Conservation (phyloP, 225 moss, liverwort and hornwort genomes). For the Asterella californica region DNA sequence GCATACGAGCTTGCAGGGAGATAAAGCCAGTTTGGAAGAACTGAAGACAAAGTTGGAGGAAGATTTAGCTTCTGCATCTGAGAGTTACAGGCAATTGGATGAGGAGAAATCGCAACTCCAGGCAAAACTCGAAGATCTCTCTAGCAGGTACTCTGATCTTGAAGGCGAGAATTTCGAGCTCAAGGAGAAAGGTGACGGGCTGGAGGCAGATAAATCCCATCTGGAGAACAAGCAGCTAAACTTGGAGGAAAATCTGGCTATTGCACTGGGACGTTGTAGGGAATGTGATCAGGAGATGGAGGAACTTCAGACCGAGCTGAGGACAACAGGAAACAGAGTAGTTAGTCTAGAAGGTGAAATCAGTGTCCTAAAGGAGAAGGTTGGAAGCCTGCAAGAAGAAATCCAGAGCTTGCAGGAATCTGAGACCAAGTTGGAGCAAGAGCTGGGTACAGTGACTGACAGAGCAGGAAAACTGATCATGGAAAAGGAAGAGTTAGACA, state of each 20-base stretch:
- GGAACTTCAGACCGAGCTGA: slow-evolving; percentile 9
- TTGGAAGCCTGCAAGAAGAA: slow-evolving; percentile 7
- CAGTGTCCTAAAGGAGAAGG: background rate
- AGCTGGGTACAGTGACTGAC: slow-evolving; percentile 1
- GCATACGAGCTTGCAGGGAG: background rate
- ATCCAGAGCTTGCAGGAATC: background rate
- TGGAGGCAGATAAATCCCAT: slow-evolving; percentile 1
- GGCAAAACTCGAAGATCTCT: slow-evolving; percentile 1
- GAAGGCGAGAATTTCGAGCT: slow-evolving; percentile 7
- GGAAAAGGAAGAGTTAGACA: slow-evolving; percentile 6
- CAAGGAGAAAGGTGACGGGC: background rate
- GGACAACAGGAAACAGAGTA: slow-evolving; percentile 10
- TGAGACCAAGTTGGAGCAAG: slow-evolving; percentile 9
- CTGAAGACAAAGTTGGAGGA: slow-evolving; percentile 4
- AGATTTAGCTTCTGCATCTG: background rate
- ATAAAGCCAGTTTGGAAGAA: slow-evolving; percentile 11
- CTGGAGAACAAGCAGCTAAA: background rate
- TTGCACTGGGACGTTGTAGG: background rate
- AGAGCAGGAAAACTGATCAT: background rate
- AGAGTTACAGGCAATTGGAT: background rate
- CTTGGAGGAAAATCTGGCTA: slow-evolving; percentile 10
- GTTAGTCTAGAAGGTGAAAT: background rate
- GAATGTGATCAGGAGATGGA: slow-evolving; percentile 11
- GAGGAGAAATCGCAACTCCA: background rate
- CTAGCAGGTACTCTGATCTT: slow-evolving; percentile 6